phyloP scores from a whole-genome alignment of 495 filamentous ascomycete species.

The Lasiosphaeria hispida region DNA sequence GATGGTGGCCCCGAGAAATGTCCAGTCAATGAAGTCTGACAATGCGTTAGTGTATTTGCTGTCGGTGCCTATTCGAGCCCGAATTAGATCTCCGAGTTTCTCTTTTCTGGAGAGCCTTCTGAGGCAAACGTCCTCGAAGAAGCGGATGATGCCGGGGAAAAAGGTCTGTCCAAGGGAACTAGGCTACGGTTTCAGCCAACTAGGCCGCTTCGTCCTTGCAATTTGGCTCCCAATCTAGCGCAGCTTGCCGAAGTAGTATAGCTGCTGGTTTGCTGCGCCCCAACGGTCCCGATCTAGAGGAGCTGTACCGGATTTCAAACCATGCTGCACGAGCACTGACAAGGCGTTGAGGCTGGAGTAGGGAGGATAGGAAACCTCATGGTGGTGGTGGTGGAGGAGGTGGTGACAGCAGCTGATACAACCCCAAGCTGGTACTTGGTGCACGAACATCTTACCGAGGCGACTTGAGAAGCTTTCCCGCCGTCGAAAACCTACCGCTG shows the following conservation, averaged over 20 bases:
- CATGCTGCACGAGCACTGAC: not conserved
- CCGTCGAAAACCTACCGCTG: too few species aligned
- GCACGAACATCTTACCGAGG: too few species aligned
- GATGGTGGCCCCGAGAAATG: constrained; percentile 5
- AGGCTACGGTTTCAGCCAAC: constrained; percentile 6
- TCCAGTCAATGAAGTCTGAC: constrained; percentile 4
- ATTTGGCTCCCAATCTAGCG: not conserved
- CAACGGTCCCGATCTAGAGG: too few species aligned
- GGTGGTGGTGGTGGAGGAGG: not conserved
- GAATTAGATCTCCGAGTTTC: constrained; percentile 6
- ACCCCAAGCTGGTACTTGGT: too few species aligned
- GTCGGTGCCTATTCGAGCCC: not conserved
- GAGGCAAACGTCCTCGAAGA: not conserved
- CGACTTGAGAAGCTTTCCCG: too few species aligned
- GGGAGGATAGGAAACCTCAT: not conserved
- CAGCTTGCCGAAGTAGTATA: too few species aligned
- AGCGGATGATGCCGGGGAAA: not conserved
- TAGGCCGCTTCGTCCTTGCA: not conserved
- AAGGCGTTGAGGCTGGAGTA: not conserved
- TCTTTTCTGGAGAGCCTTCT: constrained; percentile 8
- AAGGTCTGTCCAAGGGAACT: not conserved
- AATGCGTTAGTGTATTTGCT: constrained; percentile 6
- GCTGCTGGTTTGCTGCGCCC: too few species aligned
- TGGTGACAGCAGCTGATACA: too few species aligned
- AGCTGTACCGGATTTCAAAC: not conserved